Base-by-base conservation (phyloP, 345 rosid genomes). In the Salix purpurea region DNA sequence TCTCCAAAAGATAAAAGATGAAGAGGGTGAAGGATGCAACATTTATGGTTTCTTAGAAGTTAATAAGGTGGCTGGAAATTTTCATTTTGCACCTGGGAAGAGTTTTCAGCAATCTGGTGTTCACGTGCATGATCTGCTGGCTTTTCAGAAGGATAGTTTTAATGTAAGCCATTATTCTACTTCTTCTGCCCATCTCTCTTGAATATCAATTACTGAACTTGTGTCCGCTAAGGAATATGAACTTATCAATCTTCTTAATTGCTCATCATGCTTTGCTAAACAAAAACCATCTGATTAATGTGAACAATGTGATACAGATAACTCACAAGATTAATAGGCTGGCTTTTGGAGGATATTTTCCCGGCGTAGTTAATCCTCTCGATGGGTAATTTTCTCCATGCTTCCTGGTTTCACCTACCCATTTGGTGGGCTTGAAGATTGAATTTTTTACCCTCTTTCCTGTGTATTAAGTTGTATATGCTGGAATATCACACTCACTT, bases 21-120 rank as follows among this genome's bases (percentile, higher is more conserved):
- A 93, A 86, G 97, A 91, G 82, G 99, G 99, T 58, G 97, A 93
- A 86, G 97, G 98, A 40, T 93, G 99, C 85, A 96, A 91, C 78
- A 83, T 93, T 34, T 92, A 94, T 84, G 98, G 97, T 42, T 93
- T 90, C 82, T 84, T 96, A 82, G 99, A 92, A 84, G 97, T 93
- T 72, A 93, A 92, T 75, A 96, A 93, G 83, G 98, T 96, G 65
- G 98, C 98, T 24, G 99, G 97, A 44, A 93, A 92, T 84, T 96
- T 94, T 79, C 97, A 96, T 80, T 96, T 96, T 89, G 97, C 99
- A 72, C 98, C 98, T 64, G 98, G 97, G 79, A 96, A 96, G 87
- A 96, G 99, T 90, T 93, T 96, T 86, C 97, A 92, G 78, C 97
- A 94, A 77, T 86, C 94, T 42, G 90, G 89, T 19, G 91, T 92